Conservation (phyloP, 2,329 filamentous ascomycete species). For the Pseudogymnoascus sp. region DNA sequence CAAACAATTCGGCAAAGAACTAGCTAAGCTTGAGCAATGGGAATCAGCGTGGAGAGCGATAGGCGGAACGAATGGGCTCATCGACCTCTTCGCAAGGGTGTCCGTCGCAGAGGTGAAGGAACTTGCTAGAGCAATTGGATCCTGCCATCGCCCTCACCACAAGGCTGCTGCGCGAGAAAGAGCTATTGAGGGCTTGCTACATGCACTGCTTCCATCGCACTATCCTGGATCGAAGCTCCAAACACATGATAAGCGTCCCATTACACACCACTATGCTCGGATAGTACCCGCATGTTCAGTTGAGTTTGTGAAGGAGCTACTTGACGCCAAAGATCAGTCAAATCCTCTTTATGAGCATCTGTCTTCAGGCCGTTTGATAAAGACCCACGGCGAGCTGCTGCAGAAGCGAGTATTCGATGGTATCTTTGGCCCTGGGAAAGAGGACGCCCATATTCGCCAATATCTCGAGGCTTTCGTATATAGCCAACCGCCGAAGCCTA, state of each 20-base stretch:
- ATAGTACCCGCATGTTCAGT: slow-evolving; percentile 14
- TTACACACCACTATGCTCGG: slow-evolving; percentile 12
- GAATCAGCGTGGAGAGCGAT: slow-evolving; percentile 11
- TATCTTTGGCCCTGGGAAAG: slow-evolving; percentile 10
- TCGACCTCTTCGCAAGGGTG: slow-evolving; percentile 11
- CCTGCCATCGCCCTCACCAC: slow-evolving; percentile 8
- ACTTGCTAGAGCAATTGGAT: slow-evolving; percentile 10
- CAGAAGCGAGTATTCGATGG: slow-evolving; percentile 11
- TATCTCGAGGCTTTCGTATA: slow-evolving; percentile 14
- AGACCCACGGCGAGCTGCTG: slow-evolving; percentile 11
- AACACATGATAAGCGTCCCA: slow-evolving; percentile 15
- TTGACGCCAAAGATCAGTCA: slow-evolving; percentile 13
- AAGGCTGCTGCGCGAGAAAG: slow-evolving; percentile 12
- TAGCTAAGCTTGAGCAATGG: slow-evolving; percentile 14
- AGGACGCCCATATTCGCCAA: slow-evolving; percentile 4
- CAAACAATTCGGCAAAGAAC: slow-evolving; percentile 13
- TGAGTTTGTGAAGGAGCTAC: slow-evolving; percentile 8
- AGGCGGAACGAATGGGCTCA: slow-evolving; percentile 13
- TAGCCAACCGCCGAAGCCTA: slow-evolving; percentile 8
- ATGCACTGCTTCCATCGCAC: slow-evolving; percentile 14
- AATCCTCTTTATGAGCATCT: slow-evolving; percentile 14
- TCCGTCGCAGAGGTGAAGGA: slow-evolving; percentile 14
- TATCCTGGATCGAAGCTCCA: slow-evolving; percentile 12
- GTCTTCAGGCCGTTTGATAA: slow-evolving; percentile 6
- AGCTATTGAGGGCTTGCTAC: slow-evolving; percentile 14